Conservation (phyloP, 2,329 filamentous ascomycete species). For the Metarhizium rileyi region DNA sequence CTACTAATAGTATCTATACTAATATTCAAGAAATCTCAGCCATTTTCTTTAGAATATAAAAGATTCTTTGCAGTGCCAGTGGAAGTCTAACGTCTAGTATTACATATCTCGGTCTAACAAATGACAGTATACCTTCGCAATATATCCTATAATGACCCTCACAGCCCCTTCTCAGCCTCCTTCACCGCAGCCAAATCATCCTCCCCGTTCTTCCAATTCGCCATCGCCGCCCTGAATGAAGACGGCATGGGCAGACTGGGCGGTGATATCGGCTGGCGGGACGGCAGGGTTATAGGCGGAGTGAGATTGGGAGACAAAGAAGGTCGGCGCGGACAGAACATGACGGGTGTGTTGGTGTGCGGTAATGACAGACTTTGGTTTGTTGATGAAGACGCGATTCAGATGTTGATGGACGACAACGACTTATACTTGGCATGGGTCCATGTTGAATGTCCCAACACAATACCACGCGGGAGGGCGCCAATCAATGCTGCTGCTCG, state of each 20-base stretch:
- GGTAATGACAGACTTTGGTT: background rate
- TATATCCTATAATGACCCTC: too few species aligned
- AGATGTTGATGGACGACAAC: background rate
- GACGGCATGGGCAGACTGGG: slow-evolving; percentile 48
- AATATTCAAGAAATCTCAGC: too few species aligned
- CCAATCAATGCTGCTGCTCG: slow-evolving; percentile 1
- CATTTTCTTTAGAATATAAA: too few species aligned
- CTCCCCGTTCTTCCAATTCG: slow-evolving; percentile 46
- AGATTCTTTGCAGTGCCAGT: too few species aligned
- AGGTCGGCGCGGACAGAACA: slow-evolving; percentile 45
- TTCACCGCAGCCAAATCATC: slow-evolving; percentile 32
- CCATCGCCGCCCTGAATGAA: slow-evolving; percentile 46
- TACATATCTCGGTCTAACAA: too few species aligned
- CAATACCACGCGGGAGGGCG: background rate
- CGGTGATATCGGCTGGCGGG: slow-evolving; percentile 44
- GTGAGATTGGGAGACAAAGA: slow-evolving; percentile 40
- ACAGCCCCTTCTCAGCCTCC: slow-evolving; percentile 28
- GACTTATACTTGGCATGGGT: background rate
- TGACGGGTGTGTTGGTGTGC: background rate
- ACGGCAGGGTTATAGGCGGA: slow-evolving; percentile 33
- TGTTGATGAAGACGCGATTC: background rate
- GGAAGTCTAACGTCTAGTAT: too few species aligned
- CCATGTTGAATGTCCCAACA: background rate
- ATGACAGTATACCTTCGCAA: too few species aligned
- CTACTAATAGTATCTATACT: too few species aligned